phyloP scores from a whole-genome alignment of 352 stramenopile genomes.

The Phytophthora multivora region DNA sequence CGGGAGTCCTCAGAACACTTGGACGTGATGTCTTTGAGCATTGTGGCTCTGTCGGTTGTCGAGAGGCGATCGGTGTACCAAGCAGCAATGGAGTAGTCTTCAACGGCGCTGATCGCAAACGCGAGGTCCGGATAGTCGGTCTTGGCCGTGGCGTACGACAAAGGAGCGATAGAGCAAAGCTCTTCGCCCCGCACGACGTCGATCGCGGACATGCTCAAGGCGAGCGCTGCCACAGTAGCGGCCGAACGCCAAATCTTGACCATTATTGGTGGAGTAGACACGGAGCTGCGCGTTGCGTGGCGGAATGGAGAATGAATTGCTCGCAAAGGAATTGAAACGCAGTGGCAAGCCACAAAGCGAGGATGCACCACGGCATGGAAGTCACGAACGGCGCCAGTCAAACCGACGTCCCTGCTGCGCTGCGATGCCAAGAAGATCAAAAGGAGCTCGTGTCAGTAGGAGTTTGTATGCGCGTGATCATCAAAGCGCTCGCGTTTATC shows the following conservation, averaged over 20 bases:
- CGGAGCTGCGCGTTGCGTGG: slow-evolving; percentile 9
- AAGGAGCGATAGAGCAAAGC: slow-evolving; percentile 44
- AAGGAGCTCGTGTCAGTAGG: slow-evolving; percentile 16
- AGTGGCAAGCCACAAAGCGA: slow-evolving; percentile 8
- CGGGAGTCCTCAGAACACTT: slow-evolving; percentile 39
- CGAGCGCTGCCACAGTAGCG: slow-evolving; percentile 14
- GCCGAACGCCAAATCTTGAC: slow-evolving; percentile 16
- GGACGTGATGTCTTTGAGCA: slow-evolving; percentile 30
- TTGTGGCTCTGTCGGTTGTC: slow-evolving; percentile 25
- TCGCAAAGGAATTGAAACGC: slow-evolving; percentile 9
- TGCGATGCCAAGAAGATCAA: slow-evolving; percentile 9
- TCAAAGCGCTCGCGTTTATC: slow-evolving; percentile 22
- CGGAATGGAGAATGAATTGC: slow-evolving; percentile 20
- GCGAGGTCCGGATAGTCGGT: slow-evolving; percentile 36
- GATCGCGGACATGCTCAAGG: slow-evolving; percentile 11
- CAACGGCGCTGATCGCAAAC: slow-evolving; percentile 37
- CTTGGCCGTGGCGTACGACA: slow-evolving; percentile 44
- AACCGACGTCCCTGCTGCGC: background rate
- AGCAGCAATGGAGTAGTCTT: slow-evolving; percentile 47
- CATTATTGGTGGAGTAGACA: slow-evolving; percentile 13
- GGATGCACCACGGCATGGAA: no score
- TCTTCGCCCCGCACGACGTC: slow-evolving; percentile 18
- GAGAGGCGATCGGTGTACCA: slow-evolving; percentile 58
- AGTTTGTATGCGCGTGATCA: slow-evolving; percentile 19
- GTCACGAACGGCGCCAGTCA: background rate